Conservation (phyloP, 2,329 filamentous ascomycete species). For the Rutstroemia sp. region DNA sequence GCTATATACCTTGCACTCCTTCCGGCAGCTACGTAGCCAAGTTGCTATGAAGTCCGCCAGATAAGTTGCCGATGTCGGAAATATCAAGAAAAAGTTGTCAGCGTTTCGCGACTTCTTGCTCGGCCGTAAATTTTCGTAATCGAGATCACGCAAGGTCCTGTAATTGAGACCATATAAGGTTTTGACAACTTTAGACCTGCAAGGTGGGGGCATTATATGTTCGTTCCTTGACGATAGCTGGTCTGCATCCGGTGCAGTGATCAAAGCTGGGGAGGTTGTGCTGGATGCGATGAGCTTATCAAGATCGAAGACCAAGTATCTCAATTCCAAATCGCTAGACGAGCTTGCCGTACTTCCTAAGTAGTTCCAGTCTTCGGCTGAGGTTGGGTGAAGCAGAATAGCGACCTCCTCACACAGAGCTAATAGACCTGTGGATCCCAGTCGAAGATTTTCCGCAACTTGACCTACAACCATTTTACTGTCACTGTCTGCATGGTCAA, state of each 20-base stretch:
- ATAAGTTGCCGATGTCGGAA: slow-evolving; percentile 34
- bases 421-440: slow-evolving; percentile 18
- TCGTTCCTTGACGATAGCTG: too few species aligned
- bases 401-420: slow-evolving; percentile 12
- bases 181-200: too few species aligned
- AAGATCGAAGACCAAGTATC: slow-evolving; percentile 21
- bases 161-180: too few species aligned
- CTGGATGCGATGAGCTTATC: slow-evolving; percentile 4
- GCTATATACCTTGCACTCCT: slow-evolving; percentile 36
- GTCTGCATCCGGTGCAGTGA: neutral
- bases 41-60: slow-evolving; percentile 34
- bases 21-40: slow-evolving; percentile 38
- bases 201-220: too few species aligned
- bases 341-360: slow-evolving; percentile 13
- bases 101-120: slow-evolving; percentile 1
- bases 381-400: slow-evolving; percentile 23
- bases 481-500: slow-evolving; percentile 7
- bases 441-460: slow-evolving; percentile 17
- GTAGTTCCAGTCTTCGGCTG: slow-evolving; percentile 25
- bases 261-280: neutral
- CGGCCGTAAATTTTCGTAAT: slow-evolving; percentile 16
- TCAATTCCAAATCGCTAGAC: slow-evolving; percentile 11
- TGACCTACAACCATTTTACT: slow-evolving; percentile 11
- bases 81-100: slow-evolving; percentile 41
- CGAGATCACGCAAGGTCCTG: slow-evolving; percentile 16